Percentiles rank a stretch among this genome's conserved stretches.
These are phyloP conservation scores for Pseudogymnoascus sp. DNA, from an alignment of 2,329 filamentous ascomycete species.

Conservation along the genomic window DNA sequence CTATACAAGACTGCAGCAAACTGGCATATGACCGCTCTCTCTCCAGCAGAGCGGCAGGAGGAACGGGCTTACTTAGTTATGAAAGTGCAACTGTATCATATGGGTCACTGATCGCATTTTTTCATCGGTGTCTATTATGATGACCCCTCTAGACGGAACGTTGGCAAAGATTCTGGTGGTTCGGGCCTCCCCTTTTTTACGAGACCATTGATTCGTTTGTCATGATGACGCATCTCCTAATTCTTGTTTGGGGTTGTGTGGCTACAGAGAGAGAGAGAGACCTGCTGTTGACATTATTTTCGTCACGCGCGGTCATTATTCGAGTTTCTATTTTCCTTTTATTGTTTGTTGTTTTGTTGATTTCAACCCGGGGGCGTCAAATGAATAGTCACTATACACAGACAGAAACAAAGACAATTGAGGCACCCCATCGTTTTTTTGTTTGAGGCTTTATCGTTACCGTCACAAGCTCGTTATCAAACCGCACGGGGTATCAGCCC, in stretches of 20 bases:
- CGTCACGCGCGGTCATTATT: neutral
- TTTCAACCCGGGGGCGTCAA: neutral
- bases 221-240: neutral
- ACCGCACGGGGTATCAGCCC: neutral
- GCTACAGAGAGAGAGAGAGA: neutral
- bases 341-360: conserved; percentile 8
- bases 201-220: neutral
- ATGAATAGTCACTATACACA: conserved; percentile 5
- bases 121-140: conserved; percentile 21
- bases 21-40: neutral
- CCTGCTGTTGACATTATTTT: neutral
- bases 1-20: neutral
- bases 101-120: conserved; percentile 27
- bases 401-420: conserved; percentile 2
- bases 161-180: conserved; percentile 29
- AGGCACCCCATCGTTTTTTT: neutral
- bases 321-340: neutral
- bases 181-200: conserved; percentile 18
- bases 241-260: neutral
- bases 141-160: conserved; percentile 17
- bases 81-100: conserved; percentile 28
- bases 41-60: conserved; percentile 7
- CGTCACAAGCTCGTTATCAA: neutral
- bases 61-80: conserved; percentile 16
- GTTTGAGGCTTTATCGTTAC: neutral